Base-by-base conservation (phyloP, 1,284 basidiomycete species). In the Cryptococcus maquisensis region DNA sequence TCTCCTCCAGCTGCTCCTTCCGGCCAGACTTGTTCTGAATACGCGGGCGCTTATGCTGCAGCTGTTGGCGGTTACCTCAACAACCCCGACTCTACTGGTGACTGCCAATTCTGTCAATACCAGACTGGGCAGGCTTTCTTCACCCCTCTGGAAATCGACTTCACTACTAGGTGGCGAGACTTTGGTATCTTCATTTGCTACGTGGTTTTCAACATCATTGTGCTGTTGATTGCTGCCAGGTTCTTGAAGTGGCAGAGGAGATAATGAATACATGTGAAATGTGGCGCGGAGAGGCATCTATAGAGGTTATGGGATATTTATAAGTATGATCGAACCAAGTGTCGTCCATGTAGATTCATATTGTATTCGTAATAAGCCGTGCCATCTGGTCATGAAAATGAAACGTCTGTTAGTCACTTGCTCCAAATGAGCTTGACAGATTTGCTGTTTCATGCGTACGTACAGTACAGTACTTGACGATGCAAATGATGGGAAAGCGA, bases 51-150 rank as follows among this genome's bases (percentile, higher is more conserved):
- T 40, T 92, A 90, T 67, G 83, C 86, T 7, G 62, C 66, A 3
- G 76, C 74, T 3, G 81, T 82, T 62, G 85, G 84, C 3, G 93
- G 90, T 0, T 96, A 96, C 76, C 73, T 96, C 39, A 80, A 86
- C 61, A 87, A 94, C 72, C 81, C 82, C 15, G 54, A 68, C 45
- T 59, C 71, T 1, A 71, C 69, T 21, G 70, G 67, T 16, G 57
- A 66, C 38, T 75, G 78, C 66, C 70, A 77, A 52, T 74, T 68
- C 64, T 76, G 74, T 59, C 69, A 71, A 57, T 72, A 69, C 63
- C 38, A 47, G 18, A 50, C 60, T 40, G 73, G 73, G 15, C 62
- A 72, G 49, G 48, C 44, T 49, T 69, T 69, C 58, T 67, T 61
- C 47, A 37, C 56, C 39, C 49, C 54, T 23, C 62, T 95, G 49